Evolutionary conservation across 2,329 filamentous ascomycete genomes (phyloP), one percentile per base, ranked within the genome.

Genomic region (Chaetomiaceae sp.): DNA sequence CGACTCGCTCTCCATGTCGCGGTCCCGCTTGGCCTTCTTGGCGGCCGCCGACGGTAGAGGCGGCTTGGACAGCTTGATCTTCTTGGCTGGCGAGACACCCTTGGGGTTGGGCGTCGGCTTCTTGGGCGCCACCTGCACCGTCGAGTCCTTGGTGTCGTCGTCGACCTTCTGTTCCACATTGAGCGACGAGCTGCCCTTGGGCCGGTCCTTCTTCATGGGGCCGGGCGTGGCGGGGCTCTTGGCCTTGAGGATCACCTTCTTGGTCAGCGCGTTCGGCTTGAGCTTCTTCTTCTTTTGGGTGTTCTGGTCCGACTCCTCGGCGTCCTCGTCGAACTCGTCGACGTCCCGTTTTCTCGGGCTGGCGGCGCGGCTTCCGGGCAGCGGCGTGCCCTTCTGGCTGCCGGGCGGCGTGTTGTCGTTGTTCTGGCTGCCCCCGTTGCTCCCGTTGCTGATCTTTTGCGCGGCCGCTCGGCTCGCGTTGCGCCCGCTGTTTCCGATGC

Each of bases 401-500:
- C 77, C 77, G 14, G 81, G 80, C 9, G 81, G 80, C 37, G 81
- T 83, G 47, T 73, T 81, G 42, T 72, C 70, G 51, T 81, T 79
- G 57, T 75, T 71, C 55, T 76, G 74, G 50, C 73, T 79, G 33
- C 68, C 70, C 20, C 66, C 69, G 58, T 70, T 70, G 55, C 63
- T 68, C 51, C 70, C 74, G 54, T 81, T 82, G 60, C 76, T 81
- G 55, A 85, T 79, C 68, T 83, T 84, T 58, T 80, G 76, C 9
- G 80, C 77, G 10, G 82, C 82, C 7, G 78, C 79, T 50, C 81
- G 72, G 55, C 80, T 82, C 13, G 81, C 80, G 57, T 79, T 82
- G 30, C 82, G 74, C 20, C 81, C 80, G 58, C 79, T 82, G 63
- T 83, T 84, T 38, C 81, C 81, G 54, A 85, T 85, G 63, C 81